phyloP scores from a whole-genome alignment of 257 asterid species.

The Verbascum thapsus region DNA sequence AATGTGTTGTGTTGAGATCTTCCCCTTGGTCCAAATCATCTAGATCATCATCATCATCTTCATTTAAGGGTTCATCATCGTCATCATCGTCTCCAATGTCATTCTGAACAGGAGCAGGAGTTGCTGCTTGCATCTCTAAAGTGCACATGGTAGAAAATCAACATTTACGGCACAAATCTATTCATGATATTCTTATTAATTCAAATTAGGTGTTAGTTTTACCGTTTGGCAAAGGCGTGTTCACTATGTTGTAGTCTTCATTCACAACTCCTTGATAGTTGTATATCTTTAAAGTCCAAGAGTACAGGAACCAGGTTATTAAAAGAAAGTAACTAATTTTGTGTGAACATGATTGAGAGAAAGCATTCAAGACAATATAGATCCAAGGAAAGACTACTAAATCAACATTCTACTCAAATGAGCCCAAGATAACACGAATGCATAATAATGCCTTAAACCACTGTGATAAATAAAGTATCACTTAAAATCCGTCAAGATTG shows the following conservation, averaged over 20 bases:
- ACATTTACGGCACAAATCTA: conserved; percentile 9
- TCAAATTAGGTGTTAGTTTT: conserved; percentile 25
- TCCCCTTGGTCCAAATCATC: conserved; percentile 90
- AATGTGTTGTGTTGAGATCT: conserved; percentile 77
- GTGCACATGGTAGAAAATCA: conserved; percentile 29
- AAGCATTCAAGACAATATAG: no score
- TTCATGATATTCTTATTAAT: conserved; percentile 1
- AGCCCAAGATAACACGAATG: no score
- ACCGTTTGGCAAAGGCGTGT: conserved; percentile 93
- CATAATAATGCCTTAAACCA: no score
- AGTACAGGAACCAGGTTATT: conserved; percentile 32
- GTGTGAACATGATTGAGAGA: no score
- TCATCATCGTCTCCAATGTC: conserved; percentile 70
- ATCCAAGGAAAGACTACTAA: no score
- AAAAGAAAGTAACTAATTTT: no score
- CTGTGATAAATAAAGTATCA: background rate
- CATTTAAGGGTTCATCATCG: conserved; percentile 95
- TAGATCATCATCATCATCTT: conserved; percentile 87
- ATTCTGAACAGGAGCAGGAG: conserved; percentile 86
- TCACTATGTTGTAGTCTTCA: conserved; percentile 87
- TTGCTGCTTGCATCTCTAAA: conserved; percentile 79
- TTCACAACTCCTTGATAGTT: conserved; percentile 87
- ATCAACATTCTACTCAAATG: no score
- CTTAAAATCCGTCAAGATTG: background rate
- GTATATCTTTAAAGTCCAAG: conserved; percentile 60